Evolutionary conservation across 495 filamentous ascomycete genomes (phyloP), one percentile per base, ranked within the genome.

Genomic region (Aspergillus egyptiacus): DNA sequence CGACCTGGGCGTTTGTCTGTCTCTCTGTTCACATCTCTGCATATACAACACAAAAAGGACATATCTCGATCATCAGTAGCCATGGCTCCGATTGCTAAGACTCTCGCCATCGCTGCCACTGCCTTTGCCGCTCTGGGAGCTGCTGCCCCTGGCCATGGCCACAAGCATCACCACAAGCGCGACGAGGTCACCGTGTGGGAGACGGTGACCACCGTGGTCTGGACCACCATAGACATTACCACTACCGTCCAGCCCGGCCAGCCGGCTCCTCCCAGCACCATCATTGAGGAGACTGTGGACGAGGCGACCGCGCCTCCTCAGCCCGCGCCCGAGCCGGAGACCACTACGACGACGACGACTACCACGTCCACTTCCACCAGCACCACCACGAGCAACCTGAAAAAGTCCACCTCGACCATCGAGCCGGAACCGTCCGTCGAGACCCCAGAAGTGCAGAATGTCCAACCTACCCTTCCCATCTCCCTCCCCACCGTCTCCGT

Each of bases 11-110:
- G 53, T 37, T 41, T 37, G 25, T 55, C 56, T 45, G 22, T 47
- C 38, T 44, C 27, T 46, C 25, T 44, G 31, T 42, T 28, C 30
- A 31, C 22, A 32, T 34, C 9, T 11, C 18, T 31, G 14, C 30
- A 36, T 18, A 39, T 40, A 39, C 22, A 47, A 55, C 48, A 56
- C 40, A 33, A 25, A 30, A 39, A n/a, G n/a, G 36, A 45, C 40
- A 54, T 50, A 40, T 24, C 50, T 48, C 35, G 28, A 48, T 14
- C 24, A 20, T 37, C 34, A 50, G 57, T 46, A 28, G 49, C 54
- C 62, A 72, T 74, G 71, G 68, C 69, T 47, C 67, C 69, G 20
- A 56, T 72, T 54, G 50, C 59, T 50, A 72, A 74, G 62, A 58
- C 67, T 53, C 60, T 74, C 38, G 64, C 69, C 54, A 58, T 74